Evolutionary conservation across 129 eudicot species (phyloP), one percentile per base, ranked within the genome.

Genomic region (Flaveria brownii): DNA sequence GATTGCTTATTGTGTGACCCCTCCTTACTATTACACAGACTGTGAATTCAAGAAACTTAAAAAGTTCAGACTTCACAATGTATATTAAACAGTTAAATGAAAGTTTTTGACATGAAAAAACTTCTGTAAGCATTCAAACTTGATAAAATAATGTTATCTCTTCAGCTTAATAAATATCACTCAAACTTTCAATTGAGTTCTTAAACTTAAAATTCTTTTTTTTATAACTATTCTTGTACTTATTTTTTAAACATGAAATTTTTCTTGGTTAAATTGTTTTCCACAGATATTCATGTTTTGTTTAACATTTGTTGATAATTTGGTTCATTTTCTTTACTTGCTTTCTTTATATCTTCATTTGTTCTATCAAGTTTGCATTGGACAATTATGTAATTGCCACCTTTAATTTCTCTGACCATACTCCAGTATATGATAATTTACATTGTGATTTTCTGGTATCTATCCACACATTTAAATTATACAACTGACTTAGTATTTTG

Each of bases 401-500:
- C 47, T 6, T 42, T 1, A 8, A 43, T 43, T 43, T 8, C 13
- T 43, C 0, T 43, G 47, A 43, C 2, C 47, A 43, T 43, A 43
- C 47, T 43, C 12, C 47, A 0, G 11, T 43, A 43, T 43, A 10
- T 30, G 36, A 30, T 51, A 4, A 51, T n/a, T 17, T 9, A n/a
- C 23, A n/a, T 55, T 11, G 61, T 55, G 60, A 54, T 54, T 66
- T 5, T 22, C 14, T 52, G 23, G 9, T 65, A n/a, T 76, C 11
- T 11, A 33, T 33, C 8, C 15, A 0, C 28, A 30, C 49, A 23
- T 18, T 47, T 47, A 45, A 4, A 62, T n/a, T 46, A n/a, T 49
- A 49, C 33, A 52, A 8, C 68, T 85, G 70, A 55, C 81, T 60
- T 64, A 12, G 71, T 41, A 64, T 43, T 63, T 63, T 74, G 61